Conservation (phyloP, 257 asterid genomes). For the Gentiana macrophylla region DNA sequence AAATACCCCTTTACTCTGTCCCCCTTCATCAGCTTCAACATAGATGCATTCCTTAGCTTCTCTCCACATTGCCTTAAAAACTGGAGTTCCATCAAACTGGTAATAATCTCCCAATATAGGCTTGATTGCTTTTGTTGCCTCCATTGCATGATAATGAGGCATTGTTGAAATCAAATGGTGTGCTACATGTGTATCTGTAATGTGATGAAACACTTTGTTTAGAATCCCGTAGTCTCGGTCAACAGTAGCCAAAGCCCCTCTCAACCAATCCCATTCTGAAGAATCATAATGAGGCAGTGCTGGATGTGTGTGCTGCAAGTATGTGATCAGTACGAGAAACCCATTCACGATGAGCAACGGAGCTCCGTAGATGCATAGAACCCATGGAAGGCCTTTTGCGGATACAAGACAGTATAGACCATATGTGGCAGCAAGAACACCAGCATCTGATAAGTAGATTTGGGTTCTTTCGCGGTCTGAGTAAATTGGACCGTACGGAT, state of each 20-base stretch:
- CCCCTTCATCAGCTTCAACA: conserved; percentile 58
- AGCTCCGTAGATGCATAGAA: conserved; percentile 40
- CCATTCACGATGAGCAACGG: conserved; percentile 67
- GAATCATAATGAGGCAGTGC: conserved; percentile 72
- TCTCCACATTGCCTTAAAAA: conserved; percentile 57
- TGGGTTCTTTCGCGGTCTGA: conserved; percentile 61
- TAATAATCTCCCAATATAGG: conserved; percentile 64
- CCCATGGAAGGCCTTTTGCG: conserved; percentile 58
- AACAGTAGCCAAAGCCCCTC: conserved; percentile 70
- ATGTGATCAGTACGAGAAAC: conserved; percentile 71
- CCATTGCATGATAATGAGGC: conserved; percentile 86
- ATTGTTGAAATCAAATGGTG: conserved; percentile 78
- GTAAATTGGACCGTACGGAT: conserved; percentile 66
- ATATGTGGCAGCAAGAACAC: conserved; percentile 32
- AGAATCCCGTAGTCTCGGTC: conserved; percentile 70
- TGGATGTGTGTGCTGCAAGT: conserved; percentile 78
- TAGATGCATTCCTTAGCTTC: conserved; percentile 70
- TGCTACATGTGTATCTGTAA: conserved; percentile 74
- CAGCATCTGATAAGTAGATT: conserved; percentile 51
- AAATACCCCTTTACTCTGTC: conserved; percentile 50
- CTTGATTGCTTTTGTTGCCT: conserved; percentile 72
- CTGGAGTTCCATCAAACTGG: conserved; percentile 59
- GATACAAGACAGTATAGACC: conserved; percentile 38
- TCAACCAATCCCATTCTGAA: conserved; percentile 78
- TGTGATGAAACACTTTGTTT: conserved; percentile 67